Evolutionary conservation across 352 stramenopile genomes (phyloP), one percentile per base, ranked within the genome.

Genomic region (Globisporangium nodosum): DNA sequence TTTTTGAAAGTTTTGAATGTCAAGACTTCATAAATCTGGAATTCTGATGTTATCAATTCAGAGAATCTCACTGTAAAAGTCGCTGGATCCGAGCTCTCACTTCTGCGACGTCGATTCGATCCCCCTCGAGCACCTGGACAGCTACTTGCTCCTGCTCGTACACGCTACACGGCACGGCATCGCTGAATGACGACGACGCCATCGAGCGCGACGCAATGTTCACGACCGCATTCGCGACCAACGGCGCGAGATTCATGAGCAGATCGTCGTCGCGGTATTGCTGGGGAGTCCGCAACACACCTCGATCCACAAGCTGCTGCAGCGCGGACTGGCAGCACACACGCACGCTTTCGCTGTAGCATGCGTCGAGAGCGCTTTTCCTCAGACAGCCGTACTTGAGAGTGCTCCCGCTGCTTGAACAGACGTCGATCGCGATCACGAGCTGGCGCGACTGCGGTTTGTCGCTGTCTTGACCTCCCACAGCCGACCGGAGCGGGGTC

Each of bases 371-470:
- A 9, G 63, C 64, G 30, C 63, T 84, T 59, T 90, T 90, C 61
- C 73, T 76, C 30, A 90, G 60, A 8, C 51, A 75, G 3, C 61
- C 58, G 42, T 85, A 87, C 51, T 79, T 87, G n/a, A 86, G 58
- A 3, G 66, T 54, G 5, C 7, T 63, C 15, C 8, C 24, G 1
- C 37, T 49, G 40, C 31, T 35, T 3, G 63, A 49, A 49, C 78
- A 86, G 20, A 90, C 55, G 47, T 90, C 81, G 27, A 90, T 55
- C 43, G 78, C 78, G 7, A 88, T 52, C 11, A 88, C 64, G 16
- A 90, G 68, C 48, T 54, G 35, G 53, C 40, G 27, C 2, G 27
- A 11, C 42, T 35, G 18, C 18, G 70, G 40, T 39, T 58, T 48
- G 3, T 58, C 49, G 15, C 18, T 27, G 27, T 20, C 12, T 18